These are phyloP conservation scores for Xylaria sp. DNA, from an alignment of 2,329 filamentous ascomycete genomes.

Conservation along the genomic window DNA sequence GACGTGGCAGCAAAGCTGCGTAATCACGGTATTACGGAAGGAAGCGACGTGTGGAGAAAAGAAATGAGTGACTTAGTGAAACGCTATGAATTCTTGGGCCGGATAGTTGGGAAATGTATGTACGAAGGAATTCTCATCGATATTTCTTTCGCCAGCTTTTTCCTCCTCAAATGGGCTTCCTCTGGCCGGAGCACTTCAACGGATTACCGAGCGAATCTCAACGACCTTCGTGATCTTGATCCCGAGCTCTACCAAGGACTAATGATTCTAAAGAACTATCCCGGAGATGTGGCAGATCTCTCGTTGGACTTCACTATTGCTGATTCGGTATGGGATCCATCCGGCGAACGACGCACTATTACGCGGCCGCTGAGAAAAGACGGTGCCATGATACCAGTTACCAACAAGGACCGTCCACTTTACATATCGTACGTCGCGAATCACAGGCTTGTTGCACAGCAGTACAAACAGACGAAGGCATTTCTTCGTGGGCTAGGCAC, in stretches of 20 bases:
- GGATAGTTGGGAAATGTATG: conserved; percentile 93
- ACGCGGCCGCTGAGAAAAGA: conserved; percentile 81
- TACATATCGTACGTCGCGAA: conserved; percentile 93
- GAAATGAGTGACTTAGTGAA: conserved; percentile 71
- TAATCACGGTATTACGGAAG: conserved; percentile 62
- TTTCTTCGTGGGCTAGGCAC: conserved; percentile 87
- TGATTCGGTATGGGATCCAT: conserved; percentile 68
- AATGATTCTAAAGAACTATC: conserved; percentile 83
- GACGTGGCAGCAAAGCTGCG: conserved; percentile 70
- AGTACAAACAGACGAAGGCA: conserved; percentile 81
- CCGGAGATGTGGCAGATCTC: conserved; percentile 82
- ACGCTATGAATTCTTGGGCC: conserved; percentile 90
- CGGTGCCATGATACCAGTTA: conserved; percentile 82
- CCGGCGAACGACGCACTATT: conserved; percentile 66
- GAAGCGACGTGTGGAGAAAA: conserved; percentile 66
- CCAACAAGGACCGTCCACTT: conserved; percentile 90
- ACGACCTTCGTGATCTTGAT: conserved; percentile 92
- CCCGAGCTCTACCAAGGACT: conserved; percentile 91
- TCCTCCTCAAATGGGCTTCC: conserved; percentile 93
- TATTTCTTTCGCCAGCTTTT: conserved; percentile 93
- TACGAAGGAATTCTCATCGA: conserved; percentile 97
- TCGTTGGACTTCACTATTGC: conserved; percentile 89
- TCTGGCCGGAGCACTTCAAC: conserved; percentile 68
- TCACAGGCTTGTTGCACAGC: conserved; percentile 85
- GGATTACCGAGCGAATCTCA: conserved; percentile 89